These are phyloP conservation scores for Salix dunnii DNA, from an alignment of 345 rosid genomes.

Conservation along the genomic window DNA sequence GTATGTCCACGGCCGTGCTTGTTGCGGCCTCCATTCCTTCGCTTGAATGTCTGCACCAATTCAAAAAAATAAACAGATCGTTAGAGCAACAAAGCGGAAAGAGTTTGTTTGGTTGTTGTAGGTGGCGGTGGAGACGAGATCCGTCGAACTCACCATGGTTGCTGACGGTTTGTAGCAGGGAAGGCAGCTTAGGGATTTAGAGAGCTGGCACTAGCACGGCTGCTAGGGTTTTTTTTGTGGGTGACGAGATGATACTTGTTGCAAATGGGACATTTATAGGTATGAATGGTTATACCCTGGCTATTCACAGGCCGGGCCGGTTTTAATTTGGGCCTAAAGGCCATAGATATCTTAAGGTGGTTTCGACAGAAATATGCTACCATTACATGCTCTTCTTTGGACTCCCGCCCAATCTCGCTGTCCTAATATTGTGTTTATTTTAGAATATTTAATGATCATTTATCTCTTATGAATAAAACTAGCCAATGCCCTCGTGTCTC, in stretches of 20 bases:
- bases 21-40: conserved; percentile 92
- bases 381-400: no score
- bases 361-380: no score
- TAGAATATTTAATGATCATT: no score
- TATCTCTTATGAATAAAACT: no score
- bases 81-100: background rate
- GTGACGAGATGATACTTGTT: background rate
- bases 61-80: background rate
- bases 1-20: conserved; percentile 95
- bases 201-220: background rate
- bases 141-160: background rate
- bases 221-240: conserved; percentile 12
- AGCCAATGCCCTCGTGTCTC: no score
- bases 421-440: no score
- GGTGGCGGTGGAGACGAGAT: background rate
- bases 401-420: no score
- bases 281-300: background rate
- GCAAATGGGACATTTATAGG: background rate
- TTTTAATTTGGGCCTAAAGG: background rate
- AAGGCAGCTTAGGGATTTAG: background rate
- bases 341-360: background rate
- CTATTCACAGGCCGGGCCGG: background rate
- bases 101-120: background rate
- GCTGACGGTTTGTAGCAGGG: background rate
- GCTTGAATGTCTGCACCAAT: conserved; percentile 69